Evolutionary conservation across 1,284 basidiomycete genomes (phyloP).

Genomic region (Pascua sp.): DNA sequence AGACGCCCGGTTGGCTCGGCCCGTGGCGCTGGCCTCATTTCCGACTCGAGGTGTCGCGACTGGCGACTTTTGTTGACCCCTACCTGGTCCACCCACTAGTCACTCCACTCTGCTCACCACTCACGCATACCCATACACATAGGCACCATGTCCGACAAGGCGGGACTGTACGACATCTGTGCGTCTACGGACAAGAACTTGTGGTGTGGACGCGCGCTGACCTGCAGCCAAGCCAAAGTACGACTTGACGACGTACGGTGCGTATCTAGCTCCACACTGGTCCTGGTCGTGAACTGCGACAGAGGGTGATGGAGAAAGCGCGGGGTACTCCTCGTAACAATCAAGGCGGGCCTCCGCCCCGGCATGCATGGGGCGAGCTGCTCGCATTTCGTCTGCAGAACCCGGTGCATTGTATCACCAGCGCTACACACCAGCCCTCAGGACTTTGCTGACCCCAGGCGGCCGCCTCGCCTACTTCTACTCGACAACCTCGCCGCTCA

Average conservation of each 20-base stretch:
- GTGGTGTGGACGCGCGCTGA: not conserved
- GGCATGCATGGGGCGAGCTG: too few relatives aligned
- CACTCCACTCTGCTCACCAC: not conserved
- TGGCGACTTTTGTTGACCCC: too few relatives aligned
- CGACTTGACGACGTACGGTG: constrained; percentile 37
- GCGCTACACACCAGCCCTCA: not conserved
- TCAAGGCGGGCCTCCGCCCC: too few relatives aligned
- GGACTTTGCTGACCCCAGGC: constrained; percentile 18
- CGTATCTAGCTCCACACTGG: constrained; percentile 4
- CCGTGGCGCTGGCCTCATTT: too few relatives aligned
- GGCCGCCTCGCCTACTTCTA: constrained; percentile 56
- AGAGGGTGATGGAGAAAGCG: too few relatives aligned
- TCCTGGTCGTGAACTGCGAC: too few relatives aligned
- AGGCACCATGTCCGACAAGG: constrained; percentile 1
- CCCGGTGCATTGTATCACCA: too few relatives aligned
- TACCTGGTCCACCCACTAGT: too few relatives aligned
- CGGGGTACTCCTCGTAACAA: too few relatives aligned
- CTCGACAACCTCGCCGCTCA: constrained; percentile 55
- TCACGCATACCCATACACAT: not conserved
- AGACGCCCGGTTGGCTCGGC: too few relatives aligned
- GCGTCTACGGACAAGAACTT: not conserved
- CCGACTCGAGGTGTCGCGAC: too few relatives aligned
- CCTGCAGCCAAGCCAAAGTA: constrained; percentile 36
- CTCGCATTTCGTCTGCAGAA: too few relatives aligned
- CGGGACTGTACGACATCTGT: constrained; percentile 34